A percentile compares a stretch with the other conserved stretches of the same genome.
Evolutionary conservation across 2,329 filamentous ascomycete species (phyloP).

Genomic region (Esteya vermicola): DNA sequence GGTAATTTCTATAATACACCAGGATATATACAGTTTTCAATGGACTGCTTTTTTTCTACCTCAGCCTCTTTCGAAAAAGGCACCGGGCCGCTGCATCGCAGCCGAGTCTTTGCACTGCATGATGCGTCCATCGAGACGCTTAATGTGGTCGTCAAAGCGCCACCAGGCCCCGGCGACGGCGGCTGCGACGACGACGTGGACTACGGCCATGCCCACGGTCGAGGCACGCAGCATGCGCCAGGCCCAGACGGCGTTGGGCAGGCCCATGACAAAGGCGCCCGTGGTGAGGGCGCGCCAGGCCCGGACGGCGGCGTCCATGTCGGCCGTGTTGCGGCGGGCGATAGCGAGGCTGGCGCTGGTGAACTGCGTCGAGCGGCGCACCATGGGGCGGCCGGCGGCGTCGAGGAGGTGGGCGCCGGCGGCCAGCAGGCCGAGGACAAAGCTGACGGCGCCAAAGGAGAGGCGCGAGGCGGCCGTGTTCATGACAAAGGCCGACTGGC

Average conservation of each 20-base stretch:
- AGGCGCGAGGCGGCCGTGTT: constrained; percentile 15
- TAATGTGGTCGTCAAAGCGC: constrained; percentile 25
- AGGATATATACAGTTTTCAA: too few species aligned
- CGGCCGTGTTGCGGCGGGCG: constrained; percentile 28
- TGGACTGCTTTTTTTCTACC: too few species aligned
- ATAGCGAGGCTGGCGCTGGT: constrained; percentile 31
- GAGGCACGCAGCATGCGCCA: constrained; percentile 22
- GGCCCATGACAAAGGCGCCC: constrained; percentile 28
- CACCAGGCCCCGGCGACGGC: constrained; percentile 23
- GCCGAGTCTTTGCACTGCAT: constrained; percentile 34
- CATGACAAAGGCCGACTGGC: constrained; percentile 14
- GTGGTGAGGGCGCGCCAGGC: constrained; percentile 25
- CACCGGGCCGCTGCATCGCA: too few species aligned
- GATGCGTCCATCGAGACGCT: constrained; percentile 28
- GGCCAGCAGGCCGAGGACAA: constrained; percentile 32
- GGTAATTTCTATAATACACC: too few species aligned
- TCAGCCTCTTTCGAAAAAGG: too few species aligned
- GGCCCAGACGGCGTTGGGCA: constrained; percentile 22
- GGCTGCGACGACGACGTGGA: constrained; percentile 24
- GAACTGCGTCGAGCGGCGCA: constrained; percentile 33
- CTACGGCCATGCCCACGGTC: constrained; percentile 25
- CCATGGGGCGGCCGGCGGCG: constrained; percentile 24
- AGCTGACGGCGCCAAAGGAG: constrained; percentile 26
- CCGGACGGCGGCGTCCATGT: constrained; percentile 30
- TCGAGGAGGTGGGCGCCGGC: constrained; percentile 26